Base-by-base conservation (phyloP, 768 basidiomycete species). In the Kwoniella dejecticola region DNA sequence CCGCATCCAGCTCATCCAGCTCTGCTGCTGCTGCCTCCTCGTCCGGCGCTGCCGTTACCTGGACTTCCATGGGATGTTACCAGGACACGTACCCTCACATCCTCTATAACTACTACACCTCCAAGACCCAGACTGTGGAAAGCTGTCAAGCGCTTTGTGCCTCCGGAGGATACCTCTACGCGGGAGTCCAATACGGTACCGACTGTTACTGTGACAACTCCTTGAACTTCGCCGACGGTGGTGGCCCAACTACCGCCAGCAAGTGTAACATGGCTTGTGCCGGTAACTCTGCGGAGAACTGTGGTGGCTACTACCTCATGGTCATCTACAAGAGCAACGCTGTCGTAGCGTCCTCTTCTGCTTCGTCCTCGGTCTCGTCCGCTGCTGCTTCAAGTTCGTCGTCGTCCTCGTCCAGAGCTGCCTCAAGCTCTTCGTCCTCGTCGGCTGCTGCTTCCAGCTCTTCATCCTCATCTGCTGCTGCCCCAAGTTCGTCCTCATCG, bases 121-220 rank as follows among this genome's bases (percentile, higher is more conserved):
- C n/a, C n/a, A n/a, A n/a, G n/a, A n/a, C n/a, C n/a, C n/a, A n/a
- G n/a, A n/a, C n/a, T n/a, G n/a, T n/a, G n/a, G n/a, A n/a, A n/a
- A n/a, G n/a, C n/a, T n/a, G n/a, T n/a, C 57, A 58, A 23, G 57
- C 48, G 24, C 29, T 26, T 33, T 65, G 64, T 46, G 31, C 42
- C 21, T 29, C 38, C 11, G 47, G 21, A 17, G 62, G 69, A 33
- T 50, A 42, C 24, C 49, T 40, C 10, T 60, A 23, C 23, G 46
- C 52, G 17, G 65, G 50, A 21, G 54, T 68, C 31, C 53, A 61
- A 40, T 50, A 36, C 40, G 62, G 66, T 11, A 44, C 42, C 27
- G 49, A 52, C 13, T 63, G 62, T 56, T 63, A 57, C 50, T 63
- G 62, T 30, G 27, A 23, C 19, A 58, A 33, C 49, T 11, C 27